These are phyloP conservation scores for Gossypium schwendimanii DNA, from an alignment of 441 rosid species.

Conservation along the genomic window DNA sequence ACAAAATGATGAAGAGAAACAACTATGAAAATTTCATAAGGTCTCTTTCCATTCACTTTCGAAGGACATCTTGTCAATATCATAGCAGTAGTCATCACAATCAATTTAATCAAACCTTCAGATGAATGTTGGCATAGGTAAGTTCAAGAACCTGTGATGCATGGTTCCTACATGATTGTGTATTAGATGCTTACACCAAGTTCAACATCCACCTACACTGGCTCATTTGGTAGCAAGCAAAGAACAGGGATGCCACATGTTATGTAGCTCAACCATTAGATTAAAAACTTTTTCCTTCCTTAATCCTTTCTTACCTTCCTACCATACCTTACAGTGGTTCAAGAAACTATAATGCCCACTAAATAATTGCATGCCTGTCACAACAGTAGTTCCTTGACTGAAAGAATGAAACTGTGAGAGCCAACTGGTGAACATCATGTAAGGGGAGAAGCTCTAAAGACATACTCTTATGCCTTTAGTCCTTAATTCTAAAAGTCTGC, in stretches of 20 bases:
- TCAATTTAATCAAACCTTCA: not conserved
- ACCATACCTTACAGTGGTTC: not conserved
- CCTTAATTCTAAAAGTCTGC: not conserved
- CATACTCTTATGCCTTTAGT: not conserved
- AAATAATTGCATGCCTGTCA: not conserved
- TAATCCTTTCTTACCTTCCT: not conserved
- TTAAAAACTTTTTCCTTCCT: not conserved
- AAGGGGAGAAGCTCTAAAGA: not conserved
- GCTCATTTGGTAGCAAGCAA: not conserved
- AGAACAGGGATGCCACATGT: not conserved
- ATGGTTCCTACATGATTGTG: too few species aligned
- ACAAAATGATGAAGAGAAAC: not conserved
- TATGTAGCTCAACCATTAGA: not conserved
- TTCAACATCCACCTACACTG: not conserved
- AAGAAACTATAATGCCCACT: not conserved
- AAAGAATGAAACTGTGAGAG: not conserved
- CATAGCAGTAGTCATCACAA: not conserved
- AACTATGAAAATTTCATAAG: not conserved
- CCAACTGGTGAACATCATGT: not conserved
- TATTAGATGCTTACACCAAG: too few species aligned
- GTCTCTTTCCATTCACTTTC: not conserved
- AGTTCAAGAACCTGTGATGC: not conserved
- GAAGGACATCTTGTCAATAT: not conserved
- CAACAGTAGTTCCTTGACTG: not conserved
- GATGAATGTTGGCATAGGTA: not conserved